phyloP scores from a whole-genome alignment of 306 rosid genomes.

The Glycine latifolia region DNA sequence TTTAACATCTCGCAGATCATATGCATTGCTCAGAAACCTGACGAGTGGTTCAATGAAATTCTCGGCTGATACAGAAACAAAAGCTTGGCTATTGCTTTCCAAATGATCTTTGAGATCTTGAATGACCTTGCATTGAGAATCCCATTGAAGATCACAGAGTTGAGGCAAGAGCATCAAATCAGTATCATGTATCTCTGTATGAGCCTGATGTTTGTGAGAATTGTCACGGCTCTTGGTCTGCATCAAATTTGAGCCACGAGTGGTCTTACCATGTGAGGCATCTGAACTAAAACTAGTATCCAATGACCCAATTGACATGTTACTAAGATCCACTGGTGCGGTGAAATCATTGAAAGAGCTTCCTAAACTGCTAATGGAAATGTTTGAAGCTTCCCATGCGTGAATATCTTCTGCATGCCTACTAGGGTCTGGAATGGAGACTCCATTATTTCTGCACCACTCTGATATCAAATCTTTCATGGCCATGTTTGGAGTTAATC shows the following conservation, averaged over 20 bases:
- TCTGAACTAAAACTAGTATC: slow-evolving; percentile 70
- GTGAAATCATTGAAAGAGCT: slow-evolving; percentile 73
- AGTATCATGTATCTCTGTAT: slow-evolving; percentile 48
- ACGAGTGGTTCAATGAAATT: slow-evolving; percentile 64
- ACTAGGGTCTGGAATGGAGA: slow-evolving; percentile 66
- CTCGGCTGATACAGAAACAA: slow-evolving; percentile 53
- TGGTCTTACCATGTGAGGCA: slow-evolving; percentile 48
- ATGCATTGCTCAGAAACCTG: slow-evolving; percentile 72
- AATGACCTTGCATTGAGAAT: slow-evolving; percentile 70
- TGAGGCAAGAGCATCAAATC: slow-evolving; percentile 62
- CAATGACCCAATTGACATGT: slow-evolving; percentile 70
- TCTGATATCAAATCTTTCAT: slow-evolving; percentile 73
- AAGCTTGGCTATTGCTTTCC: slow-evolving; percentile 55
- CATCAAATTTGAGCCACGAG: slow-evolving; percentile 49
- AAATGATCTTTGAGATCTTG: slow-evolving; percentile 65
- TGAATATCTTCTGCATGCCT: slow-evolving; percentile 47
- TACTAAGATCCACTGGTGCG: slow-evolving; percentile 72
- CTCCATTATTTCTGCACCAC: slow-evolving; percentile 72
- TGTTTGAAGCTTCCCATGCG: slow-evolving; percentile 60
- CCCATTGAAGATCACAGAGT: slow-evolving; percentile 75
- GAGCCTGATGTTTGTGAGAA: slow-evolving; percentile 47
- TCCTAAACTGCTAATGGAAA: slow-evolving; percentile 77
- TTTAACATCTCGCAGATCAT: slow-evolving; percentile 57
- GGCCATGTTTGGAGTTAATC: slow-evolving; percentile 65
- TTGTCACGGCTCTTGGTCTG: slow-evolving; percentile 45